Evolutionary conservation across 2,329 filamentous ascomycete species (phyloP), one percentile per base, ranked within the genome.

Genomic region (Fusarium armeniacum): DNA sequence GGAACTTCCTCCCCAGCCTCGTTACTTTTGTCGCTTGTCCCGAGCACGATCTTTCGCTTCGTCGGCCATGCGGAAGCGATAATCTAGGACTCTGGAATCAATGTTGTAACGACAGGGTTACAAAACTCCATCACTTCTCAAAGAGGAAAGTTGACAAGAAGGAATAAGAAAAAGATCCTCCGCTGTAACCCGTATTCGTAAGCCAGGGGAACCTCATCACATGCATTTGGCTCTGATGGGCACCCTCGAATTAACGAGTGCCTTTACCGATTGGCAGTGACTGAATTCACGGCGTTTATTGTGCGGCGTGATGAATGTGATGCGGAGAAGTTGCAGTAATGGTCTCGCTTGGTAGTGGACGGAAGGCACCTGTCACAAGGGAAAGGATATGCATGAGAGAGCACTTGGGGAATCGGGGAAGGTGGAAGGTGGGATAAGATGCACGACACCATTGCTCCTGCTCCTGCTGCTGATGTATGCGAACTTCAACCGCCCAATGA

Each of bases 301-400:
- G 45, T 51, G 67, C 51, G 57, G 50, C 41, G 70, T 67, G 59
- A 62, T 30, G 10, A 30, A 30, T 65, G 64, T 67, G 59, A 61
- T 65, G 59, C 61, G 63, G 51, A 67, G 60, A 67, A 67, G 53
- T 33, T 50, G 51, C 49, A 61, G 60, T 69, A 43, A 58, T 69
- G 28, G 45, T 55, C 52, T 52, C 60, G 50, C 40, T n/a, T 55
- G 18, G 41, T 24, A 55, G 52, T 47, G 41, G 52, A 47, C 61
- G 54, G 3, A 20, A 54, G 57, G 55, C 51, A 62, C 58, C 70
- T 65, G 65, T 74, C 72, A 74, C 72, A 66, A 71, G 68, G 72
- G 49, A 62, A 52, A 53, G 44, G 63, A 66, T 49, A 67, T 74
- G 71, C 70, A 66, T 63, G 67, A 64, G 44, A 8, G 41, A 58